These are phyloP conservation scores for Candida gigantensis DNA, from an alignment of 1,139 yeast genomes.

Conservation along the genomic window DNA sequence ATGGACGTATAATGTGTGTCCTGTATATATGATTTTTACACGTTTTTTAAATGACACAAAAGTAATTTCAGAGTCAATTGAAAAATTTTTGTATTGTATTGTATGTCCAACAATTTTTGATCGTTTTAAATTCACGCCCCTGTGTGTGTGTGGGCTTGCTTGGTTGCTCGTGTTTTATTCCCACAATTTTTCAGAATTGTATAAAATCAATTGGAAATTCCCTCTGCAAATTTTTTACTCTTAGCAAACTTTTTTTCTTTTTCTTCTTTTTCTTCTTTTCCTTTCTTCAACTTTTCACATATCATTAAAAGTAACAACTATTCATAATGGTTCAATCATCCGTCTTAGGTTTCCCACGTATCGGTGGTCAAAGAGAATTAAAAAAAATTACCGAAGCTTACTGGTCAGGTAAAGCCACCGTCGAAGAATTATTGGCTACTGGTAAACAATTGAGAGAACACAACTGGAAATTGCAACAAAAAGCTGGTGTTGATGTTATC, in stretches of 20 bases:
- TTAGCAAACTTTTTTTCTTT: conserved; percentile 5
- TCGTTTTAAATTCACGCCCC: too few species aligned
- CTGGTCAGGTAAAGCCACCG: conserved; percentile 93
- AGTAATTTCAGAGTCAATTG: too few species aligned
- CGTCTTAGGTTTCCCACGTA: conserved; percentile 99
- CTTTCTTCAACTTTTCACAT: conserved; percentile 4
- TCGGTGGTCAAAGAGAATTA: conserved; percentile 98
- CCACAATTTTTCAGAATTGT: conserved; percentile 1
- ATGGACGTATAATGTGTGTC: too few species aligned
- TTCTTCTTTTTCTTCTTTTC: conserved; percentile 7
- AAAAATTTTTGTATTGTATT: too few species aligned
- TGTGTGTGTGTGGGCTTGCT: too few species aligned
- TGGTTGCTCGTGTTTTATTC: conserved; percentile 1
- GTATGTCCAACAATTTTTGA: background rate
- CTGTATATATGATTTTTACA: too few species aligned
- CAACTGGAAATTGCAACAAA: conserved; percentile 98
- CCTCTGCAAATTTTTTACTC: conserved; percentile 1
- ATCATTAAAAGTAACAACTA: conserved; percentile 3
- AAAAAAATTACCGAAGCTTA: conserved; percentile 98
- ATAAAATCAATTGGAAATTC: conserved; percentile 5
- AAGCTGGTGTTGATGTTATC: conserved; percentile 95
- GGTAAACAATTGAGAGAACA: conserved; percentile 94
- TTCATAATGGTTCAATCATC: conserved; percentile 84
- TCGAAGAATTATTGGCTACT: conserved; percentile 83
- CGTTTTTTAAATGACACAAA: too few species aligned